These are phyloP conservation scores for Scleroderma citrinum DNA, from an alignment of 768 basidiomycete genomes.

Conservation along the genomic window DNA sequence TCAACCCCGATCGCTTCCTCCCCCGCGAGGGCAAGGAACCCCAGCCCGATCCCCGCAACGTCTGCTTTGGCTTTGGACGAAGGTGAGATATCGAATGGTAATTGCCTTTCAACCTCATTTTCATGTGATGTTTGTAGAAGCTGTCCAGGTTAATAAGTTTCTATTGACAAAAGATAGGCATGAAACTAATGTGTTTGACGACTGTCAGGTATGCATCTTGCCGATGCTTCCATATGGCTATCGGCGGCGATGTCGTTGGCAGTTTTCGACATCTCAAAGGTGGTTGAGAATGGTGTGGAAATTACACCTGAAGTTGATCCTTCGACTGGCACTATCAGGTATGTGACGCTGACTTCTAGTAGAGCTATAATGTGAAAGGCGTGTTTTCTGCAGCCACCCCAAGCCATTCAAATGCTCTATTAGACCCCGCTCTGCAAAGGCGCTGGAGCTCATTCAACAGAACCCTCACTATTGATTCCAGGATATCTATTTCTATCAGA, in stretches of 20 bases:
- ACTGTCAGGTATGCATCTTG: slow-evolving; percentile 42
- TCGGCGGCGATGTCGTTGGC: slow-evolving; percentile 40
- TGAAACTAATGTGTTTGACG: slow-evolving; percentile 12
- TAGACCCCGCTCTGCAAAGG: slow-evolving; percentile 54
- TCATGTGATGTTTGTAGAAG: slow-evolving; percentile 9
- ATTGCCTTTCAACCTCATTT: slow-evolving; percentile 1
- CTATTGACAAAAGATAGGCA: slow-evolving; percentile 13
- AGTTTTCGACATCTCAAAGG: slow-evolving; percentile 42
- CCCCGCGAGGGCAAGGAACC: slow-evolving; percentile 28
- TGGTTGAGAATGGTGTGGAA: slow-evolving; percentile 39
- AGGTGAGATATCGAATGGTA: slow-evolving; percentile 30
- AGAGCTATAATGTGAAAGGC: not conserved
- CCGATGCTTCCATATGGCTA: slow-evolving; percentile 45
- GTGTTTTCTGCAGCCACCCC: slow-evolving; percentile 42
- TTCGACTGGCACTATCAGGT: slow-evolving; percentile 64
- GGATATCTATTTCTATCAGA: not conserved
- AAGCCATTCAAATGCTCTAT: slow-evolving; percentile 57
- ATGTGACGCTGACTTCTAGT: not conserved
- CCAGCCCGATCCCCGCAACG: slow-evolving; percentile 51
- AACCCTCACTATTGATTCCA: slow-evolving; percentile 29
- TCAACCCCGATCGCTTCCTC: slow-evolving; percentile 59
- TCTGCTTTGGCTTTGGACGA: slow-evolving; percentile 70
- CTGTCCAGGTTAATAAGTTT: slow-evolving; percentile 21
- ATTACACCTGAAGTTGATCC: slow-evolving; percentile 51
- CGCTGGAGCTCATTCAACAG: slow-evolving; percentile 46